These are phyloP conservation scores for Neurospora sp. DNA, from an alignment of 495 filamentous ascomycete species.

Conservation along the genomic window DNA sequence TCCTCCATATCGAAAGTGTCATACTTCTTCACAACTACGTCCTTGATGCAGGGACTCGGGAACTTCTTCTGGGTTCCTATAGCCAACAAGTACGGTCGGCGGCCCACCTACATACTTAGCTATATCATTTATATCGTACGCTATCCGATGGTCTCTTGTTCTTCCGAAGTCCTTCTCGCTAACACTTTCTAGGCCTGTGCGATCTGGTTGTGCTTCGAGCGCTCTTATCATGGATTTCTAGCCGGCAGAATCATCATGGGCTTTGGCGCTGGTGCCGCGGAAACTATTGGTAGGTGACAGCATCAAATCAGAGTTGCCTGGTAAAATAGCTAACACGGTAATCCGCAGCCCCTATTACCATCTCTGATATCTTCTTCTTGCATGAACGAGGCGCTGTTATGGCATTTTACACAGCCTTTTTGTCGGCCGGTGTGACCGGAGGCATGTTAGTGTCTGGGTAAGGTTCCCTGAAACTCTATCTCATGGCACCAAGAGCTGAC, in stretches of 20 bases:
- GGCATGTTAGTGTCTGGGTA: constrained; percentile 41
- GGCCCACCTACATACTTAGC: constrained; percentile 41
- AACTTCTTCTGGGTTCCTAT: constrained; percentile 49
- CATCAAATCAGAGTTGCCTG: not conserved
- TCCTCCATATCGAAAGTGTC: constrained; percentile 35
- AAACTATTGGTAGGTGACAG: constrained; percentile 29
- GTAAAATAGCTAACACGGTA: not conserved
- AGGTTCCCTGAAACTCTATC: not conserved
- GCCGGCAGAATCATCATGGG: constrained; percentile 41
- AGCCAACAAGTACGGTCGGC: constrained; percentile 44
- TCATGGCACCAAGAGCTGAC: not conserved
- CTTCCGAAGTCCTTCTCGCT: not conserved
- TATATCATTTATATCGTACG: constrained; percentile 34
- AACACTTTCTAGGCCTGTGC: constrained; percentile 16
- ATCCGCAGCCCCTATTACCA: constrained; percentile 34
- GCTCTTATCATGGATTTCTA: constrained; percentile 33
- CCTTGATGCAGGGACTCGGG: constrained; percentile 39
- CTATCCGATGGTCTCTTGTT: not conserved
- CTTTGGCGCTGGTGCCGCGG: constrained; percentile 41
- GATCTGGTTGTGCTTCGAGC: constrained; percentile 38
- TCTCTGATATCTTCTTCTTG: constrained; percentile 49
- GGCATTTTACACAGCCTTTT: constrained; percentile 39
- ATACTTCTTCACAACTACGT: constrained; percentile 43
- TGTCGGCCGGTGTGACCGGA: constrained; percentile 33
- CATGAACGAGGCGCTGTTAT: constrained; percentile 45